Evolutionary conservation across 441 rosid species (phyloP), one percentile per base, ranked within the genome.

Genomic region (Melastoma candidum): DNA sequence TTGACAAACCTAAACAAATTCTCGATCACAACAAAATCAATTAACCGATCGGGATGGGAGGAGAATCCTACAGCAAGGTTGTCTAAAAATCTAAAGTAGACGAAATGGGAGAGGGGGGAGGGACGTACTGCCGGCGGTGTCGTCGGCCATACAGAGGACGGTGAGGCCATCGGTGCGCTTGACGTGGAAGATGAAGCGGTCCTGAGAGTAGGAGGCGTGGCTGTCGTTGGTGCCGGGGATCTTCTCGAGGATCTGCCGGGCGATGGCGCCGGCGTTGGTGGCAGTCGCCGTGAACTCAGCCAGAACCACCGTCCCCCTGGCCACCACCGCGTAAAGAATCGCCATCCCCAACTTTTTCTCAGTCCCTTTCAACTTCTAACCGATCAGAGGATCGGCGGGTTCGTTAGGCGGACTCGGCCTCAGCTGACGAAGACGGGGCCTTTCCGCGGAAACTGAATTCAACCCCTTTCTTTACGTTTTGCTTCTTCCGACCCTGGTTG

Each of bases 131-230:
- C 87, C 98, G 58, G 87, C 81, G 51, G 81, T 71, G 48, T 84
- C 97, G n/a, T 92, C 95, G 43, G 95, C 97, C 98, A 92, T 85
- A 61, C 98, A 92, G 68, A 92, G 95, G 53, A 72, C 88, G 68
- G 96, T 78, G 63, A 89, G 93, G 63, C 98, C 97, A 66, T 93
- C 96, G 61, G 96, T 93, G 61, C 97, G 85, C 51, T 84, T 85
- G 60, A 88, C 86, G 55, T 88, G 97, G 68, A 92, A 88, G 61
- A 88, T 82, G 57, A 66, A 85, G 17, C 98, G 92, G 70, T 82
- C 97, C 63, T 92, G 94, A 44, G 97, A 92, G 61, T 85, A 88
- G 1, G 98, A 92, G 36, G 77, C 75, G 61, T 92, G 75, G 77
- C 77, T 85, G 60, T 92, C 95, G 13, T 80, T 58, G 65, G 67